Conservation (phyloP, 257 asterid genomes). For the Capsicum baccatum region DNA sequence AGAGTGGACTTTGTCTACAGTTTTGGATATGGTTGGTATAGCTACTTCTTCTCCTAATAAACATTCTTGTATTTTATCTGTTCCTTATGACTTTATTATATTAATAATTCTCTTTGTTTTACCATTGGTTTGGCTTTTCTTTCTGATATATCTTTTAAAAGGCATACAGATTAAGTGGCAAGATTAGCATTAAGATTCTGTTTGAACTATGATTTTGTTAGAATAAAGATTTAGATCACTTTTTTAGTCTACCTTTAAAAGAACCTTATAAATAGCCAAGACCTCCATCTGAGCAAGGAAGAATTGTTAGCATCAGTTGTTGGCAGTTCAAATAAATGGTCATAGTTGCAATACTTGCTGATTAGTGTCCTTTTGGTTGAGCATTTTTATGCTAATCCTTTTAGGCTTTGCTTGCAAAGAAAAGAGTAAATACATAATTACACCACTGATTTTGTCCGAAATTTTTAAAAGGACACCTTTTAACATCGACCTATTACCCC, state of each 20-base stretch:
- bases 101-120: not conserved
- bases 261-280: not conserved
- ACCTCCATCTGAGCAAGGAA: not conserved
- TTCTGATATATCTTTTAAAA: not conserved
- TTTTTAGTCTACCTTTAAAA: not conserved
- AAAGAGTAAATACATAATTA: too few relatives aligned
- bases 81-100: not conserved
- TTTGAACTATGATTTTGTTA: not conserved
- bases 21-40: slow-evolving; percentile 62
- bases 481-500: too few relatives aligned
- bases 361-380: not conserved
- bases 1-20: too few relatives aligned
- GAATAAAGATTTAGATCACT: not conserved
- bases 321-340: not conserved
- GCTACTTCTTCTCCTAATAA: not conserved
- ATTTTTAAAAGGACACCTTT: too few relatives aligned
- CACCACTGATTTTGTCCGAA: too few relatives aligned
- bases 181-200: not conserved
- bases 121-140: not conserved
- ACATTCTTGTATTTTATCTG: not conserved
- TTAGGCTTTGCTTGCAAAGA: not conserved
- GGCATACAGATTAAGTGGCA: too few relatives aligned
- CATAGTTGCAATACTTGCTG: not conserved
- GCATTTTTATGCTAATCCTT: not conserved
- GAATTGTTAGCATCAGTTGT: not conserved